Base-by-base conservation (phyloP, 1,139 yeast species). In the Trichomonascaceae sp. region DNA sequence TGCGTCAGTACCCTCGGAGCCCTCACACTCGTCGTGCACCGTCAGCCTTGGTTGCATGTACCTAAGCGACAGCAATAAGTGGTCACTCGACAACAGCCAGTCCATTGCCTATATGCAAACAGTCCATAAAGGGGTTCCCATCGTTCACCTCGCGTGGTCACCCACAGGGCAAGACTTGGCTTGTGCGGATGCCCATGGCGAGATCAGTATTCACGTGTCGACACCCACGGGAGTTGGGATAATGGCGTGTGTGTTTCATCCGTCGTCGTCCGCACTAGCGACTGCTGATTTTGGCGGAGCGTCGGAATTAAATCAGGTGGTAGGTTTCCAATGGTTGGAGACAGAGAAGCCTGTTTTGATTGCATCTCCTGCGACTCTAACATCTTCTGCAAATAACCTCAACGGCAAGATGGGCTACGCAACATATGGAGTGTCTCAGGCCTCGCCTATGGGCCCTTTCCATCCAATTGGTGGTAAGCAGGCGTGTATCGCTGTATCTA, bases 381-480 rank as follows among this genome's bases (percentile, higher is more conserved):
- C 34, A 27, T 17, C 16, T 16, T 28, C 29, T 13, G 30, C 32
- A 16, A 18, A 41, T 30, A 31, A 26, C 23, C 37, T 36, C 31
- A 20, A 33, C 26, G 32, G 29, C n/a, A 33, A 28, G 11, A 13
- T 22, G 16, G 17, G 29, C 26, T 22, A 34, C 28, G 38, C 41
- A 6, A 28, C 43, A 3, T 38, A 76, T 48, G 69, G 70, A 2
- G 75, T 76, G 1, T 66, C 64, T 31, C 85, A 74, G 47, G 50
- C 48, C 40, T 70, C 66, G 41, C 67, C 82, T 0, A 59, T 62
- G 37, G 84, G 85, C 1, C 69, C 76, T 0, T 59, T 73, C 38
- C 92, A 81, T 50, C 93, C 93, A 0, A 58, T 73, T 13, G 56
- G 67, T 4, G 67, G 77, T 4, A 78, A 76, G 44, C 81, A 79